Conservation (phyloP, 202 grass and related monocot species). For the Saccharum hybrid region DNA sequence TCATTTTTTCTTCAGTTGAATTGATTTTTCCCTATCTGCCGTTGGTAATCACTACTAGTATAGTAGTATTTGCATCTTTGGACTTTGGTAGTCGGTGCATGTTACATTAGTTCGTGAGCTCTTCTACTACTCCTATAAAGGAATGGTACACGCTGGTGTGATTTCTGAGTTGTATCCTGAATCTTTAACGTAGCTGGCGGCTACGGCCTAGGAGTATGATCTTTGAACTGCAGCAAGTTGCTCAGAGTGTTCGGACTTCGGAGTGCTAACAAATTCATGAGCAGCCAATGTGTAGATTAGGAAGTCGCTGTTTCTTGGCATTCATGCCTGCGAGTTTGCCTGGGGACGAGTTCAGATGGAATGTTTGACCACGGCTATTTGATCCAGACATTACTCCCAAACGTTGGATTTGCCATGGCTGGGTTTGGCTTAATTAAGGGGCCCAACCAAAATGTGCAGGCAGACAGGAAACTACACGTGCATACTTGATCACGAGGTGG, state of each 20-base stretch:
- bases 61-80: too few species aligned
- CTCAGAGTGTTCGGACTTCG: neutral
- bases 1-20: neutral
- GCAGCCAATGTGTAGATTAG: neutral
- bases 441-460: too few species aligned
- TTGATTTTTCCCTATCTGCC: neutral
- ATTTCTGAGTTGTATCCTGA: neutral
- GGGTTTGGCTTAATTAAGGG: too few species aligned
- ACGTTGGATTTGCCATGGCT: too few species aligned
- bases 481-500: neutral
- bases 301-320: neutral
- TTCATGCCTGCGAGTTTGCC: neutral
- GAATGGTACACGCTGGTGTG: neutral
- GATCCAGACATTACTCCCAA: too few species aligned
- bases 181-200: neutral
- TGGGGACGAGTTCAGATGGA: too few species aligned
- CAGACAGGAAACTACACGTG: neutral
- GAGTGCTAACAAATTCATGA: neutral
- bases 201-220: neutral
- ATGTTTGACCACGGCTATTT: too few species aligned
- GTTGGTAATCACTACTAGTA: neutral
- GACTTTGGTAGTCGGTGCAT: neutral
- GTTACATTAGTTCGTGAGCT: neutral
- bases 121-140: neutral
- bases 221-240: neutral